Percentiles rank a stretch among this genome's conserved stretches.
phyloP scores from a whole-genome alignment of 176 grass and related monocot genomes.

The Miscanthus lutarioriparius region DNA sequence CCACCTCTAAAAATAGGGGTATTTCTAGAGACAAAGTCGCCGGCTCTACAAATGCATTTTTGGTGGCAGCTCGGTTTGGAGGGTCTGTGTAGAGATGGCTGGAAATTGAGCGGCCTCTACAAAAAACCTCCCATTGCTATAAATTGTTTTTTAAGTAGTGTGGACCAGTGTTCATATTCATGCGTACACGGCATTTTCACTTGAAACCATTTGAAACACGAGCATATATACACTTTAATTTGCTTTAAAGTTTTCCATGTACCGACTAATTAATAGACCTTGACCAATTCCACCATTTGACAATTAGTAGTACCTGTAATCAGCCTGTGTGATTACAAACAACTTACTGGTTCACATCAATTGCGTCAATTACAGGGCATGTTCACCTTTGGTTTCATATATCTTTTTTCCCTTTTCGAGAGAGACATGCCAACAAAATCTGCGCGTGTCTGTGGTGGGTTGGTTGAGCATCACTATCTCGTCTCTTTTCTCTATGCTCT shows the following conservation, averaged over 20 bases:
- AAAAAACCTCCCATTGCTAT: no score
- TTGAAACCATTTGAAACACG: no score
- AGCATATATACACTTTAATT: no score
- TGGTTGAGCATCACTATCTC: slow-evolving; percentile 37
- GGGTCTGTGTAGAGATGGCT: no score
- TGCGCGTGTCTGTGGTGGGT: slow-evolving; percentile 28
- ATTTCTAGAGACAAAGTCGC: no score
- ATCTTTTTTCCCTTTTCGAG: slow-evolving; percentile 15
- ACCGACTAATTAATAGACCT: not conserved
- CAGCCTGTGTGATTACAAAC: not conserved
- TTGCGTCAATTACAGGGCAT: slow-evolving; percentile 28
- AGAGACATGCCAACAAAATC: slow-evolving; percentile 29
- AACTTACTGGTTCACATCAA: slow-evolving; percentile 24
- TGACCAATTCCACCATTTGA: not conserved
- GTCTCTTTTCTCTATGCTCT: slow-evolving; percentile 3
- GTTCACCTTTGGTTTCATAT: slow-evolving; percentile 11
- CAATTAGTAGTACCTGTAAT: not conserved
- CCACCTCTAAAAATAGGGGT: no score
- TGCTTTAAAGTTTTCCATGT: not conserved
- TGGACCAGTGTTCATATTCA: no score
- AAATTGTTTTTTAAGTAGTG: no score
- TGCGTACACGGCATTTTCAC: no score
- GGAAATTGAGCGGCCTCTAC: no score
- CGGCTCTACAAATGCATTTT: no score
- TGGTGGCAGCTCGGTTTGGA: no score